Base-by-base conservation (phyloP, 768 basidiomycete species). In the Russula emetica region DNA sequence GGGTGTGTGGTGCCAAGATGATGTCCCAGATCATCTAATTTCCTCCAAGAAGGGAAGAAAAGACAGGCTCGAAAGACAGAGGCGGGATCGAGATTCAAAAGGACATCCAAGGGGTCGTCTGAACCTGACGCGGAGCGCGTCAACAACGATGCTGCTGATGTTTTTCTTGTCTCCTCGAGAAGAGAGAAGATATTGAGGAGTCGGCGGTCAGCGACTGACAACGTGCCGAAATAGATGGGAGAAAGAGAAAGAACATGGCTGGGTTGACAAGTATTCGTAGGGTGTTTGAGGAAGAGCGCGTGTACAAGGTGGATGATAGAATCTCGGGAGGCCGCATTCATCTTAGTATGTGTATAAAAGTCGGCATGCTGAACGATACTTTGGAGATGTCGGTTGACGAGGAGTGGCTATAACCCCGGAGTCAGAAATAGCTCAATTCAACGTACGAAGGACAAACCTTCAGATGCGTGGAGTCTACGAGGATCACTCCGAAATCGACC, bases 231-330 rank as follows among this genome's bases (percentile, higher is more conserved):
- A 72, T 98, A 98, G 1, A 94, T 76, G 22, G 75, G 76, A 50
- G 90, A 74, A 40, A 98, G 78, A 1, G 91, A 92, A 52, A 90
- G 86, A 50, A 95, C 75, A 67, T 95, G 92, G 3, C 83, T 87
- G 11, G 86, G 80, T 72, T 96, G 95, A 70, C 91, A 95, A 2
- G 93, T 88, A 69, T 92, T 92, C 14, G 79, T 74, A 0, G 94
- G 91, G 70, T 94, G 86, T 16, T 87, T 79, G 60, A 81, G 73
- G 77, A 95, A 97, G 1, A 96, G 78, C 3, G 76, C 74, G 51
- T 84, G 78, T 4, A 95, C 74, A 1, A 91, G 73, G n/a, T 74
- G 68, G 42, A 87, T 77, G 32, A 90, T 71, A 2, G 78, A 74
- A 26, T 81, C 77, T 24, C 85, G 79, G 34, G 74, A 70, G 5